Conservation (phyloP, 2,329 filamentous ascomycete genomes). For the Fusarium lateritium region DNA sequence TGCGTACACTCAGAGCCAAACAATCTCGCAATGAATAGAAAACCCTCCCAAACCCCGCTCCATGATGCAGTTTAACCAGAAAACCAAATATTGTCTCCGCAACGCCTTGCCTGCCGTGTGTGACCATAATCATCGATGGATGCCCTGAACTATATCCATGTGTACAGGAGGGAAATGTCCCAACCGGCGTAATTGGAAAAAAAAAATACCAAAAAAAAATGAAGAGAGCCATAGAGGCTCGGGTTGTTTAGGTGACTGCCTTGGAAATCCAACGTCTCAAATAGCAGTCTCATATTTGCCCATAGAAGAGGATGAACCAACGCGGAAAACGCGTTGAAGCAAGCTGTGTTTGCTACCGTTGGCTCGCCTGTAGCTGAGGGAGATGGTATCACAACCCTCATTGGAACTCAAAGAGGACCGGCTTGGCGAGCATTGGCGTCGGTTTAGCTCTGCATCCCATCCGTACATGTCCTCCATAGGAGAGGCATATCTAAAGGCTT, state of each 20-base stretch:
- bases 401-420: constrained; percentile 23
- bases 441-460: constrained; percentile 65
- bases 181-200: constrained; percentile 14
- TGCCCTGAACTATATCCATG: constrained; percentile 33
- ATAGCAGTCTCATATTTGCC: constrained; percentile 30
- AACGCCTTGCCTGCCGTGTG: constrained; percentile 46
- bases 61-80: constrained; percentile 21
- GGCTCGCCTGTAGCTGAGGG: constrained; percentile 45
- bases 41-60: constrained; percentile 16
- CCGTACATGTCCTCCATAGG: constrained; percentile 62
- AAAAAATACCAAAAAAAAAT: constrained; percentile 8
- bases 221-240: background rate
- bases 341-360: constrained; percentile 47
- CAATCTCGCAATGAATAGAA: constrained; percentile 40
- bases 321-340: constrained; percentile 47
- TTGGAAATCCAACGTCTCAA: background rate
- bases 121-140: constrained; percentile 34
- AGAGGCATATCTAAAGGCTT: constrained; percentile 37
- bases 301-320: constrained; percentile 42
- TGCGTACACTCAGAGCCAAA: constrained; percentile 49
- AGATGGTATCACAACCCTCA: constrained; percentile 34
- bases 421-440: constrained; percentile 24
- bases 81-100: constrained; percentile 19
- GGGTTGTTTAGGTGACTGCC: too few species aligned
- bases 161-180: constrained; percentile 31